A percentile compares a stretch with the other conserved stretches of the same genome.
Conservation (phyloP, 192 early-diverging fungal genomes). For the Phycomyces blakesleeanus region DNA sequence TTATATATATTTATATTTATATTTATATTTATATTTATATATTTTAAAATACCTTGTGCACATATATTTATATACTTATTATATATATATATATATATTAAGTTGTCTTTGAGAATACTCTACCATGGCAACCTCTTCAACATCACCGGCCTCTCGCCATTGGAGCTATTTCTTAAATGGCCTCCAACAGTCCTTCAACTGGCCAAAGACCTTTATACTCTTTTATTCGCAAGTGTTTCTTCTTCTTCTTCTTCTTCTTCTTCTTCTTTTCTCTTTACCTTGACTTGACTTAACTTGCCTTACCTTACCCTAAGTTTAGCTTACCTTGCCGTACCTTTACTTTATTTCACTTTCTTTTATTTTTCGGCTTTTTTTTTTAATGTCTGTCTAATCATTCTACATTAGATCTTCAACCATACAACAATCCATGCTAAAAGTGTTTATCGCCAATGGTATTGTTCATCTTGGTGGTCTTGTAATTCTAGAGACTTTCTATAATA, state of each 20-base stretch:
- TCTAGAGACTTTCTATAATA: conserved; percentile 27
- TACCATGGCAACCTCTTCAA: conserved; percentile 9
- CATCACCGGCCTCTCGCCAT: conserved; percentile 21
- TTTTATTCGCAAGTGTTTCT: conserved; percentile 30
- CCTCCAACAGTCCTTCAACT: conserved; percentile 23
- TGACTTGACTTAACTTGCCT: too few species aligned
- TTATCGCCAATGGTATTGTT: conserved; percentile 27
- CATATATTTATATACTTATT: too few species aligned
- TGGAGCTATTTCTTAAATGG: conserved; percentile 27
- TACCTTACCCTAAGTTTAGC: too few species aligned
- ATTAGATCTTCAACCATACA: conserved; percentile 24
- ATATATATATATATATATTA: too few species aligned
- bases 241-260: too few species aligned
- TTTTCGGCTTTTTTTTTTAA: background rate
- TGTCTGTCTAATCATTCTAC: background rate
- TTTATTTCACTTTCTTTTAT: too few species aligned
- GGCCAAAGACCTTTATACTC: conserved; percentile 28
- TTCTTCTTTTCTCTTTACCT: too few species aligned
- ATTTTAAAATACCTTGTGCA: too few species aligned
- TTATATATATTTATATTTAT: too few species aligned
- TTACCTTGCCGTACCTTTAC: too few species aligned
- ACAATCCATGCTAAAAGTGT: conserved; percentile 19
- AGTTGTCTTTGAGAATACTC: background rate
- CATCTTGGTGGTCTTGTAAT: conserved; percentile 27
- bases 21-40: too few species aligned